A percentile compares a stretch with the other conserved stretches of the same genome.
These are phyloP conservation scores for Yarrowia keelungensis DNA, from an alignment of 805 yeast genomes.

Conservation along the genomic window DNA sequence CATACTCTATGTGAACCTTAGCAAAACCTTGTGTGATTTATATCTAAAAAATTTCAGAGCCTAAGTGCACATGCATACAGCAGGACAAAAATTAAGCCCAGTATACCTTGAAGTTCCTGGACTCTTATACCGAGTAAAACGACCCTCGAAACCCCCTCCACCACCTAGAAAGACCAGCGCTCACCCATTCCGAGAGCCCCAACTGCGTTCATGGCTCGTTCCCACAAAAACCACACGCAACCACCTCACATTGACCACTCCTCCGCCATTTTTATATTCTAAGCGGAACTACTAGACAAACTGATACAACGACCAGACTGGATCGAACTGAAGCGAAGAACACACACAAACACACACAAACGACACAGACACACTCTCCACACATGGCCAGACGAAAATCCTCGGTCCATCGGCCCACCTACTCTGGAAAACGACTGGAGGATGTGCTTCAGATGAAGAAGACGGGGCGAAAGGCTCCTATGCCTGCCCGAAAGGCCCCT, in stretches of 20 bases:
- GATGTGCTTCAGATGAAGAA: conserved; percentile 35
- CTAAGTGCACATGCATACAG: conserved; percentile 34
- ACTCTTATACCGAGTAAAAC: neutral
- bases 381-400: conserved; percentile 37
- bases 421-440: conserved; percentile 30
- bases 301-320: neutral
- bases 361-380: neutral
- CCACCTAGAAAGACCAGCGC: neutral
- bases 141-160: neutral
- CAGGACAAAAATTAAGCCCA: conserved; percentile 24
- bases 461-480: conserved; percentile 26
- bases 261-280: conserved; percentile 36
- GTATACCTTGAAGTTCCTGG: conserved; percentile 6
- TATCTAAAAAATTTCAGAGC: conserved; percentile 38
- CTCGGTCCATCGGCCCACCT: conserved; percentile 38
- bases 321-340: neutral
- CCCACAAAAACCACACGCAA: conserved; percentile 14
- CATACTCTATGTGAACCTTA: conserved; percentile 21
- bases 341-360: neutral
- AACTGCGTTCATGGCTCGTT: conserved; percentile 38
- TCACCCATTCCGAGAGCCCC: conserved; percentile 6
- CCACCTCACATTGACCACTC: conserved; percentile 19
- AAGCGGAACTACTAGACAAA: conserved; percentile 1
- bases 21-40: conserved; percentile 33
- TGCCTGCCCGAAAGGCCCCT: conserved; percentile 20